Evolutionary conservation across 106 monocot species (phyloP).

Genomic region (Ottelia alismoides): DNA sequence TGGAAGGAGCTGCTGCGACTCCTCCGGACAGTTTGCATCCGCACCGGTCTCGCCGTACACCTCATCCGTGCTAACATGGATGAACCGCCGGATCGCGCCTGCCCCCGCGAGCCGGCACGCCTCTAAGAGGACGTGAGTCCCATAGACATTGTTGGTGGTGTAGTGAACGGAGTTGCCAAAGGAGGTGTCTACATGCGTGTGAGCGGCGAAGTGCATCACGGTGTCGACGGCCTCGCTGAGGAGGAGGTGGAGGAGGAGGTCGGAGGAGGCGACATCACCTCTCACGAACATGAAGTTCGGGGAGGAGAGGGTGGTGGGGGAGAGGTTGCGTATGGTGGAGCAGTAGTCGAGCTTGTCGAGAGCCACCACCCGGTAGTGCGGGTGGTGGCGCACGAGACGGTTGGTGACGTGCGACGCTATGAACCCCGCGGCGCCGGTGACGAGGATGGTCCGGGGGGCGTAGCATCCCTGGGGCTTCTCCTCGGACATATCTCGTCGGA

Average conservation of each 20-base stretch:
- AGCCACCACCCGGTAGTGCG: background rate
- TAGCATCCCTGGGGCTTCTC: too few relatives aligned
- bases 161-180: constrained; percentile 2
- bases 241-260: constrained; percentile 2
- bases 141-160: constrained; percentile 5
- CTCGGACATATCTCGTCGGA: too few relatives aligned
- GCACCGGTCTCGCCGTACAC: constrained; percentile 2
- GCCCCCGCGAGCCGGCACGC: background rate
- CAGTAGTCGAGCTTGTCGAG: constrained; percentile 8
- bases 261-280: background rate
- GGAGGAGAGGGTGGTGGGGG: background rate
- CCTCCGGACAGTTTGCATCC: background rate
- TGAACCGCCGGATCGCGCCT: background rate
- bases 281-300: constrained; percentile 1
- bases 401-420: constrained; percentile 3
- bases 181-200: constrained; percentile 3
- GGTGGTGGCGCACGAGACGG: constrained; percentile 1
- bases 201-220: constrained; percentile 1
- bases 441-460: background rate
- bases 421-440: constrained; percentile 1
- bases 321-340: background rate
- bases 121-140: constrained; percentile 4
- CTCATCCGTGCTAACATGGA: constrained; percentile 4
- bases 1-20: background rate
- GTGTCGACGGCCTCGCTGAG: background rate